Base-by-base conservation (phyloP, 2,329 filamentous ascomycete species). In the Trichophyton equinum region DNA sequence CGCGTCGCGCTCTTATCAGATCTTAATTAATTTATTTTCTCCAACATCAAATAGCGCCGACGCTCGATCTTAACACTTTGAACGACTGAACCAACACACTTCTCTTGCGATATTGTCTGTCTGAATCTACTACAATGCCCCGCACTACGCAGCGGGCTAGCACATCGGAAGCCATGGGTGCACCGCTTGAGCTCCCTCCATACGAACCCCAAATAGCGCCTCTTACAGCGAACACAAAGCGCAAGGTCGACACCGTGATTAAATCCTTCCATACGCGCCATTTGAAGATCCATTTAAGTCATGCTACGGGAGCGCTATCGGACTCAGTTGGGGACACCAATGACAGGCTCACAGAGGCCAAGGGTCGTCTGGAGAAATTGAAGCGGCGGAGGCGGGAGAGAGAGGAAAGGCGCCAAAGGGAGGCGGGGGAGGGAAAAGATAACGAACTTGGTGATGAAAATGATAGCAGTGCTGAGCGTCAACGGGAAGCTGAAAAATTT, bases 201-300 rank as follows among this genome's bases (percentile, higher is more conserved):
- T 85, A 86, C 68, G 74, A 83, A 68, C 73, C 77, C 15, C 81
- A 80, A 1, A 70, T 72, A 8, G 78, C 79, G 60, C 76, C 81
- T 0, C 77, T 86, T 20, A 81, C 78, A 58, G 63, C 65, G 0
- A 68, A 72, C 8, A 77, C 77, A 1, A 77, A 80, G 62, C 72
- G 73, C 25, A 72, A 74, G 1, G 73, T 86, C 3, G 69, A 75
- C 1, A 64, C 70, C 0, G 69, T 86, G 3, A 68, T 76, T 5
- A 68, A 74, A 18, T 72, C 71, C 3, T 70, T 75, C 8, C 71
- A 75, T 18, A 68, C 80, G 7, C 66, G 69, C 1, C 73, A 75
- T 18, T 71, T 85, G 0, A 77, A 78, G 46, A 73, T 74, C 1
- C 77, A 82, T 49, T 70, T 83, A 25, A 70, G 73, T 22, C 68